Conservation (phyloP, 208 protist genomes). For the Phytomonas serpens region DNA sequence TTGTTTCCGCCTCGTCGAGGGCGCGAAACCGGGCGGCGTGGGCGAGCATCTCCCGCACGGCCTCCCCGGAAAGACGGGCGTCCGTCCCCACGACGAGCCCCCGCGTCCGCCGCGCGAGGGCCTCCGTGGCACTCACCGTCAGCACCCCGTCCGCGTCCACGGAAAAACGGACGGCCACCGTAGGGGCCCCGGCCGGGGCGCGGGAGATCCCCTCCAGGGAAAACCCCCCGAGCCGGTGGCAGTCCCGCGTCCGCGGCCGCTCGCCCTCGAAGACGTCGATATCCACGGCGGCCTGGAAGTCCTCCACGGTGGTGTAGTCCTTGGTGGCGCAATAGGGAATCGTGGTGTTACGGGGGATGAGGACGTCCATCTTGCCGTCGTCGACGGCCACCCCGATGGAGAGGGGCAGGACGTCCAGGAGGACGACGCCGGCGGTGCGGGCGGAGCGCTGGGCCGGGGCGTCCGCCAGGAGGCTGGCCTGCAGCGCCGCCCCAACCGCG, state of each 20-base stretch:
- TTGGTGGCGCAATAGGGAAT: slow-evolving; percentile 78
- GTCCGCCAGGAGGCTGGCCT: slow-evolving; percentile 90
- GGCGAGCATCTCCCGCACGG: slow-evolving; percentile 56
- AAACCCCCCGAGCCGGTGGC: slow-evolving; percentile 97
- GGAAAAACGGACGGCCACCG: slow-evolving; percentile 97
- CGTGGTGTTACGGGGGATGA: slow-evolving; percentile 86
- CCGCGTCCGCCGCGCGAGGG: slow-evolving; percentile 79
- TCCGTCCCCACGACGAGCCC: slow-evolving; percentile 93
- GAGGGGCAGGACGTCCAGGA: slow-evolving; percentile 95
- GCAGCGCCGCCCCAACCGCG: slow-evolving; percentile 98
- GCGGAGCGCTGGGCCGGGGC: slow-evolving; percentile 62
- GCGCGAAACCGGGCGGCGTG: slow-evolving; percentile 19
- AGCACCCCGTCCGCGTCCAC: slow-evolving; percentile 98
- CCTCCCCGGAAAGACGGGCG: slow-evolving; percentile 53
- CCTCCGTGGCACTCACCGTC: slow-evolving; percentile 94
- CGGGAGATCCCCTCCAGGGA: slow-evolving; percentile 92
- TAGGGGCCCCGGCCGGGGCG: slow-evolving; percentile 94
- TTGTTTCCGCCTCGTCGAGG: not conserved
- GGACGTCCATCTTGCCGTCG: slow-evolving; percentile 90
- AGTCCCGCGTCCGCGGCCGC: slow-evolving; percentile 95
- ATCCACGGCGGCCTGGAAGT: slow-evolving; percentile 98
- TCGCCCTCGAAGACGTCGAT: slow-evolving; percentile 99
- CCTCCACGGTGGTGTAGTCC: slow-evolving; percentile 96
- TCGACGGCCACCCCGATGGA: slow-evolving; percentile 95
- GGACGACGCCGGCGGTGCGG: slow-evolving; percentile 90